phyloP scores from a whole-genome alignment of 352 stramenopile genomes.

The Phytophthora cryptogea region DNA sequence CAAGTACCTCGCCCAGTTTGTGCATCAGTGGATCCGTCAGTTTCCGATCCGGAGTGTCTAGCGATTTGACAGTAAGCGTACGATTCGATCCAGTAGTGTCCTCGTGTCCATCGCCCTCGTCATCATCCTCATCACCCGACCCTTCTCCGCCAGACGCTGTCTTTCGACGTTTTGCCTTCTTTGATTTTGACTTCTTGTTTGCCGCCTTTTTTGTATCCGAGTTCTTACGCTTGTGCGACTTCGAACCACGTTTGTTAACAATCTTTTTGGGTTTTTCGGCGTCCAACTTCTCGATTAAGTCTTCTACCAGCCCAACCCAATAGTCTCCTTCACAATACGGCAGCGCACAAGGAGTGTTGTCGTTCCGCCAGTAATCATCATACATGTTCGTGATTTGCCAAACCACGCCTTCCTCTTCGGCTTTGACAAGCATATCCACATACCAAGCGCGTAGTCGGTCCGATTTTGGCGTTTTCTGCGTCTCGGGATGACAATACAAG shows the following conservation, averaged over 20 bases:
- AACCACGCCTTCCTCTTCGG: conserved; percentile 90
- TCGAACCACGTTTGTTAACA: conserved; percentile 51
- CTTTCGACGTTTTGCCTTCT: conserved; percentile 80
- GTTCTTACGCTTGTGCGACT: conserved; percentile 66
- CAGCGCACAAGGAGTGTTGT: conserved; percentile 83
- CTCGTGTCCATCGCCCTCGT: conserved; percentile 44
- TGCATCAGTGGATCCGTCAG: conserved; percentile 82
- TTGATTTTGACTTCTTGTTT: conserved; percentile 77
- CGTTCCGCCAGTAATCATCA: conserved; percentile 93
- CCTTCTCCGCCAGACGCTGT: conserved; percentile 37
- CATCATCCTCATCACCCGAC: conserved; percentile 53
- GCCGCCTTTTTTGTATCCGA: conserved; percentile 66
- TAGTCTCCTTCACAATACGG: conserved; percentile 91
- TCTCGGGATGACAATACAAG: conserved; percentile 98
- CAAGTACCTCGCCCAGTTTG: conserved; percentile 87
- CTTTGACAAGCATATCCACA: conserved; percentile 88
- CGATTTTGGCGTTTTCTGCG: conserved; percentile 99
- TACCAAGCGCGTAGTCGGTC: conserved; percentile 98
- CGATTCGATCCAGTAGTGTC: conserved; percentile 24
- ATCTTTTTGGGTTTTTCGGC: conserved; percentile 81
- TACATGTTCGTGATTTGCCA: conserved; percentile 96
- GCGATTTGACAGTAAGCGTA: conserved; percentile 49
- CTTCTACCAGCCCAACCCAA: conserved; percentile 86
- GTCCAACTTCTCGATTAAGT: conserved; percentile 91
- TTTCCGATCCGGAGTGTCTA: conserved; percentile 69